These are phyloP conservation scores for Cornus suecica DNA, from an alignment of 148 eudicot genomes.

Conservation along the genomic window DNA sequence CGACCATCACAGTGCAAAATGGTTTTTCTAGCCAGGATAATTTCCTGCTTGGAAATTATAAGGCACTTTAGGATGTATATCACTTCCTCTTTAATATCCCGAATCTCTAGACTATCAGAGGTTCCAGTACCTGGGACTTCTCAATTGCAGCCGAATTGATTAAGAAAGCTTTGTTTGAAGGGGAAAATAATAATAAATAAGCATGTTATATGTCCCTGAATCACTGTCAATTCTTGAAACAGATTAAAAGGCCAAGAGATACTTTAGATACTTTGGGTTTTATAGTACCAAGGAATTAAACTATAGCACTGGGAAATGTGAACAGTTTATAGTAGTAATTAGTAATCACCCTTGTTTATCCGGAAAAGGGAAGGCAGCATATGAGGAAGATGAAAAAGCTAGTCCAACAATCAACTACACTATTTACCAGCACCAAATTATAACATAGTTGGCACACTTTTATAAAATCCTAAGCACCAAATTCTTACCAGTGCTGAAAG, in stretches of 20 bases:
- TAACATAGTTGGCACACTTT: background rate
- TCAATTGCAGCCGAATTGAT: background rate
- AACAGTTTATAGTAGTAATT: background rate
- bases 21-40: too few relatives aligned
- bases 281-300: background rate
- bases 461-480: constrained; percentile 13
- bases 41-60: background rate
- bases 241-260: background rate
- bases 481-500: constrained; percentile 81
- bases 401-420: background rate
- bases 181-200: background rate
- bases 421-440: background rate
- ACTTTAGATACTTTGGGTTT: background rate
- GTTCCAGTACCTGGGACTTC: background rate
- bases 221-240: background rate
- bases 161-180: background rate
- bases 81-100: background rate
- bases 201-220: background rate
- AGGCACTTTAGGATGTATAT: background rate
- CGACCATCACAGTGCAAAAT: too few relatives aligned
- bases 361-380: background rate
- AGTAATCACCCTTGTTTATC: background rate
- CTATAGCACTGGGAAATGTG: background rate
- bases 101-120: background rate
- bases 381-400: background rate